Evolutionary conservation across 1,284 basidiomycete genomes (phyloP).

Genomic region (Fistulinella cinereoalba): DNA sequence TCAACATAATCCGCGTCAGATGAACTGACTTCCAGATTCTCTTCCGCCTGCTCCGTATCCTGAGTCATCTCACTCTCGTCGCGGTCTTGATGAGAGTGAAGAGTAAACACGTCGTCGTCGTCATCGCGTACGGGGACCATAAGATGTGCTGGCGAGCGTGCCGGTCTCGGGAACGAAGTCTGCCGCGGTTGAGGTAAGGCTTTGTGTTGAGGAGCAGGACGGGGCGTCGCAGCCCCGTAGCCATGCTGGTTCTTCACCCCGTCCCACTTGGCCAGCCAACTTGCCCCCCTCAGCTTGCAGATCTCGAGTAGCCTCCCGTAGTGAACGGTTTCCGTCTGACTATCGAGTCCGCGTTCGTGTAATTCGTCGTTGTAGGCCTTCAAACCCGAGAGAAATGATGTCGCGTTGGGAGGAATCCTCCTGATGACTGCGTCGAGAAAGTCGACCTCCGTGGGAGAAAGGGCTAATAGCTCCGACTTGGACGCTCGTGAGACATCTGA

Average conservation of each 20-base stretch:
- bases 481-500: constrained; percentile 50
- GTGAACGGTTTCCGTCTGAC: constrained; percentile 74
- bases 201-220: constrained; percentile 9
- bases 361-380: constrained; percentile 78
- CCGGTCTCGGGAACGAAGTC: constrained; percentile 11
- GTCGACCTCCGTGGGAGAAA: constrained; percentile 60
- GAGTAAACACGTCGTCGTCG: constrained; percentile 44
- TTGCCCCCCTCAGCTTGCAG: constrained; percentile 69
- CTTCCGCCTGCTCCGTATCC: constrained; percentile 20
- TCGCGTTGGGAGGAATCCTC: constrained; percentile 60
- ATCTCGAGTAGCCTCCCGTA: constrained; percentile 78
- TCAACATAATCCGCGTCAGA: constrained; percentile 29
- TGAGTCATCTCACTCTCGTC: constrained; percentile 25
- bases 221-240: constrained; percentile 28
- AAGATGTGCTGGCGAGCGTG: constrained; percentile 20
- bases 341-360: constrained; percentile 67
- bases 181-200: constrained; percentile 14
- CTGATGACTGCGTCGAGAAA: constrained; percentile 71
- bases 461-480: constrained; percentile 53
- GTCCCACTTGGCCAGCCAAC: constrained; percentile 77
- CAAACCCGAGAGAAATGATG: constrained; percentile 73
- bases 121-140: constrained; percentile 32
- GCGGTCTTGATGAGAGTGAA: constrained; percentile 45
- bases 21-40: constrained; percentile 8
- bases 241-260: constrained; percentile 58